Base-by-base conservation (phyloP, 306 rosid genomes). In the Ochetophila trinervis region DNA sequence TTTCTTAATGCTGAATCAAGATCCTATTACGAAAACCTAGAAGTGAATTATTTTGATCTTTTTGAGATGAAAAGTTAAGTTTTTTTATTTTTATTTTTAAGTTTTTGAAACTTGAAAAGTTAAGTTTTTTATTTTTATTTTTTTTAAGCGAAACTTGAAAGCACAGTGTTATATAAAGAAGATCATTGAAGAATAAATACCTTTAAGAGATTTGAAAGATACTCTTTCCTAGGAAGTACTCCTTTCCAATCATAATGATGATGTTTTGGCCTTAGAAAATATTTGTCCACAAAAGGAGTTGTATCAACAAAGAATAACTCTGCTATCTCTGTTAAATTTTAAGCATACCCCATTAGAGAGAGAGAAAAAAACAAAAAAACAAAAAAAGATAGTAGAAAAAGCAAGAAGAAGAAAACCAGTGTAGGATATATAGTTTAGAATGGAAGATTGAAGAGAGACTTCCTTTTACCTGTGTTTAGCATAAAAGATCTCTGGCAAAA, bases 271-370 rank as follows among this genome's bases (percentile, higher is more conserved):
- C 82, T 65, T 0, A 53, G 40, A 24, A 86, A 88, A 56, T 91
- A 88, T 37, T 66, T 24, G n/a, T 91, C 83, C 19, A 69, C 81
- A 34, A 91, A 84, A n/a, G 96, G 96, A 61, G 75, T 80, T 27
- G 91, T 88, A 74, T 91, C 96, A 68, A 91, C 86, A 58, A 86
- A 83, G 85, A 88, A 86, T 55, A 88, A 77, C 3, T 91, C 93
- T 63, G 77, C 89, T 55, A 75, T 52, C 76, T 49, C 87, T 80
- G 66, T 12, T 16, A 56, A n/a, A 56, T 22, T 11, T 14, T 49
- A 1, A 4, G 32, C 32, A 27, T 27, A 27, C 32, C 32, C 32
- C 32, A 27, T 27, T 27, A 27, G 4, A 27, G 4, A 27, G 4
- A 27, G 4, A 27, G 4, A 27, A 27, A 27, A 27, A 27, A 27